phyloP scores from a whole-genome alignment of 2,329 filamentous ascomycete genomes.

The Sporothrix mexicana region DNA sequence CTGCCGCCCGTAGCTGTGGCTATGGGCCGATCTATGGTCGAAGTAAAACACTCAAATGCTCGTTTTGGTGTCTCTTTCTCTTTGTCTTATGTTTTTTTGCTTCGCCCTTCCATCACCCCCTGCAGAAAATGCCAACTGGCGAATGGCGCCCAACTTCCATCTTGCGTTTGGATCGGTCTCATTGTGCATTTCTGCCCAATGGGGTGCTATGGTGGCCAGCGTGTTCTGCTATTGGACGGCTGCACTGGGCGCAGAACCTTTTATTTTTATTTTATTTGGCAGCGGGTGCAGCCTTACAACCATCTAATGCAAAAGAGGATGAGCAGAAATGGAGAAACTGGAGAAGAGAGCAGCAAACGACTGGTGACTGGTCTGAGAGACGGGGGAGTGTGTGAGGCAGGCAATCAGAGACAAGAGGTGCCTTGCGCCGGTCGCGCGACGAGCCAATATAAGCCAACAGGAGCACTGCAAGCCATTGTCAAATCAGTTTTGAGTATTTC shows the following conservation, averaged over 20 bases:
- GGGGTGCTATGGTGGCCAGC: slow-evolving; percentile 28
- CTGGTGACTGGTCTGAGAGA: not conserved
- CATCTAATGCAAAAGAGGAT: slow-evolving; percentile 12
- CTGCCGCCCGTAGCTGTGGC: not conserved
- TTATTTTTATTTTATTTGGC: too few species aligned
- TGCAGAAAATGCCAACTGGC: slow-evolving; percentile 9
- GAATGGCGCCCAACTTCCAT: slow-evolving; percentile 33
- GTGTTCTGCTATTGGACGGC: slow-evolving; percentile 31
- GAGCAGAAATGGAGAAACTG: slow-evolving; percentile 9
- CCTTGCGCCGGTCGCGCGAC: slow-evolving; percentile 1
- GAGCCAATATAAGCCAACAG: not conserved
- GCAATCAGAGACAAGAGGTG: slow-evolving; percentile 36
- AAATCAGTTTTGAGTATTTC: slow-evolving; percentile 33
- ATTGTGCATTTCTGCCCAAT: slow-evolving; percentile 38
- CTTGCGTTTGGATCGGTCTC: not conserved
- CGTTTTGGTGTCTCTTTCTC: too few species aligned
- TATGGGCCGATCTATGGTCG: slow-evolving; percentile 1
- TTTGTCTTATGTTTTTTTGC: not conserved
- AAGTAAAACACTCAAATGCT: not conserved
- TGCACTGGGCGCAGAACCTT: not conserved
- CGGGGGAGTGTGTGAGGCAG: slow-evolving; percentile 27
- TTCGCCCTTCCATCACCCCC: slow-evolving; percentile 21
- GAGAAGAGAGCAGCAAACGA: not conserved
- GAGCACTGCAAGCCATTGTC: slow-evolving; percentile 34
- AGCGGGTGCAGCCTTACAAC: slow-evolving; percentile 34